Conservation (phyloP, 257 asterid species). For the Petunia secreta region DNA sequence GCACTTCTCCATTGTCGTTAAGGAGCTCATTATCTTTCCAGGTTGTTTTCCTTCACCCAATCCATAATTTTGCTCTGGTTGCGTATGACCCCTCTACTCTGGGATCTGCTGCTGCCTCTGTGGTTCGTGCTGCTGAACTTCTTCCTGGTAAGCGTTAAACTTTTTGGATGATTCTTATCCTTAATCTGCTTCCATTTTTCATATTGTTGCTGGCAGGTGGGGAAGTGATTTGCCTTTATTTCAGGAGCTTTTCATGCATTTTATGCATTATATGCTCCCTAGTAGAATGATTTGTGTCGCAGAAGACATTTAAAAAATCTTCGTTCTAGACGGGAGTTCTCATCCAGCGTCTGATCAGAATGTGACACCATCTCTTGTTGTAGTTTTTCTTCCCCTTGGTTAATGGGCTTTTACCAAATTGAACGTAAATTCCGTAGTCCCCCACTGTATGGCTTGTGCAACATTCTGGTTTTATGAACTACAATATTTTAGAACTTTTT, state of each 20-base stretch:
- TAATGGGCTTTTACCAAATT: neutral
- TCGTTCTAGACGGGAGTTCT: neutral
- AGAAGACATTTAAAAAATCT: neutral
- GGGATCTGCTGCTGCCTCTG: constrained; percentile 76
- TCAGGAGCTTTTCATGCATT: neutral
- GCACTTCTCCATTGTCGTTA: constrained; percentile 24
- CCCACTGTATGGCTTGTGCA: neutral
- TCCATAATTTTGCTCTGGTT: constrained; percentile 95
- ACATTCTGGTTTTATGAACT: neutral
- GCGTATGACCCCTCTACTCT: constrained; percentile 94
- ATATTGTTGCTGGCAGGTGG: neutral
- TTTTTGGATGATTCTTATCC: constrained; percentile 10
- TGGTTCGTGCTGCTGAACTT: constrained; percentile 97
- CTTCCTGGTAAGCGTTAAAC: constrained; percentile 65
- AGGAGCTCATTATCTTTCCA: constrained; percentile 39
- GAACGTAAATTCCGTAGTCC: constrained; percentile 17
- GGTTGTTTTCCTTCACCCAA: constrained; percentile 99
- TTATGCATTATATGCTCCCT: constrained; percentile 15
- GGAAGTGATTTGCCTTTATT: neutral
- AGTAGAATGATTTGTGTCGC: constrained; percentile 6
- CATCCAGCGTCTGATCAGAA: constrained; percentile 18
- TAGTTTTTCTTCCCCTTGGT: neutral
- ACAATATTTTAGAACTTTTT: neutral
- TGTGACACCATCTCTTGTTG: neutral
- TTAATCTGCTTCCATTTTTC: constrained; percentile 5